Evolutionary conservation across 2,329 filamentous ascomycete genomes (phyloP).

Genomic region (Neoascochyta sp.): DNA sequence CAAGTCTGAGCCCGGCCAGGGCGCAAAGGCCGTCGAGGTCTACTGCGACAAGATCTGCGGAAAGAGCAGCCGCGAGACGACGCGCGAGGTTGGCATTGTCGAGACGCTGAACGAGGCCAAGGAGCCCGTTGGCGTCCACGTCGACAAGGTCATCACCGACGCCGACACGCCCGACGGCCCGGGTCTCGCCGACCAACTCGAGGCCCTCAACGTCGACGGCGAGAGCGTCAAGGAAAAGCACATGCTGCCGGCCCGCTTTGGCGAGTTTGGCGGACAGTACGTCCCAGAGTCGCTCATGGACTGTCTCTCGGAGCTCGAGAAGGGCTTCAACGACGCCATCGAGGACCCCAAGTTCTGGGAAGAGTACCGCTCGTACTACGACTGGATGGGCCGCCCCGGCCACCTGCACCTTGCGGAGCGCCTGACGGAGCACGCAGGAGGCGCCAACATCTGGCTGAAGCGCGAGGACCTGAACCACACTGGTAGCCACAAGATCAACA

Average conservation of each 20-base stretch:
- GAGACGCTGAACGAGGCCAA: conserved; percentile 63
- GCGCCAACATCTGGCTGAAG: conserved; percentile 97
- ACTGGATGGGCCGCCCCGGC: conserved; percentile 93
- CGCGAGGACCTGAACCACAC: conserved; percentile 97
- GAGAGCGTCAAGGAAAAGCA: conserved; percentile 28
- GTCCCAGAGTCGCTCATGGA: conserved; percentile 98
- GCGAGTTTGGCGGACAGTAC: conserved; percentile 95
- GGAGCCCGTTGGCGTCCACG: conserved; percentile 61
- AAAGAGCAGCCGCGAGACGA: conserved; percentile 50
- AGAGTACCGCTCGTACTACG: conserved; percentile 92
- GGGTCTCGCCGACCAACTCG: conserved; percentile 76
- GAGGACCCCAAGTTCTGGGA: conserved; percentile 94
- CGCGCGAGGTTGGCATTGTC: conserved; percentile 65
- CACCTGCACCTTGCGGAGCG: conserved; percentile 86
- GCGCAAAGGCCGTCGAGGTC: conserved; percentile 71
- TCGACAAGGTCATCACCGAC: conserved; percentile 64
- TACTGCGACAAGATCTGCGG: conserved; percentile 76
- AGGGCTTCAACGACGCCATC: conserved; percentile 81
- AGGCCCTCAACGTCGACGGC: conserved; percentile 67
- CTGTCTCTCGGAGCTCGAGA: conserved; percentile 84
- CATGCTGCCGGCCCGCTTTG: conserved; percentile 80
- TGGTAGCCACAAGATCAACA: conserved; percentile 99
- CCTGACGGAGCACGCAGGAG: conserved; percentile 82
- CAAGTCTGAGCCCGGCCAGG: conserved; percentile 62
- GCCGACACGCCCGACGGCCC: conserved; percentile 55